Conservation (phyloP, 305 asterid species). For the Rubia tinctorum region DNA sequence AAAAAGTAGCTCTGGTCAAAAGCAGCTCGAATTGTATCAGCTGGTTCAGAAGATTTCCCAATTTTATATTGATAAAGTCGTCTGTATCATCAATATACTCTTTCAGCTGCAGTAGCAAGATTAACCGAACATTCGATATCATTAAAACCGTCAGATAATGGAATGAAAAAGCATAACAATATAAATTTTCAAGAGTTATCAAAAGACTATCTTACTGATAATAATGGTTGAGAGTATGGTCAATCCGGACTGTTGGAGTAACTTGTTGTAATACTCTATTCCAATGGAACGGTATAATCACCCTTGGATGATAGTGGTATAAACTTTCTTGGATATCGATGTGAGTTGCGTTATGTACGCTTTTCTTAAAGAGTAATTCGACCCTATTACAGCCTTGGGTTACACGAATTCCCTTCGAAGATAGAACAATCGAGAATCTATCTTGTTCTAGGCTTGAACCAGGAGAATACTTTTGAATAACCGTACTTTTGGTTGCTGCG, state of each 20-base stretch:
- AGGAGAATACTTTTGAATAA: no score
- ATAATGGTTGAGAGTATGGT: slow-evolving; percentile 87
- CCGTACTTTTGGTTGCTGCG: no score
- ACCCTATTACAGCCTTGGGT: no score
- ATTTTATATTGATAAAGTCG: slow-evolving; percentile 93
- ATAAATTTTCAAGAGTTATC: not conserved
- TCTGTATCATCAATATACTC: slow-evolving; percentile 98
- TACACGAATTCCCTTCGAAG: no score
- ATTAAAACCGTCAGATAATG: not conserved
- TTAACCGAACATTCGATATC: slow-evolving; percentile 12
- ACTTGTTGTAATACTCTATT: no score
- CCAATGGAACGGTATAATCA: no score
- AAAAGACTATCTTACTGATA: slow-evolving; percentile 57
- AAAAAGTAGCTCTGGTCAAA: slow-evolving; percentile 95
- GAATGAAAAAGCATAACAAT: not conserved
- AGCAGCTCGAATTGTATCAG: slow-evolving; percentile 89
- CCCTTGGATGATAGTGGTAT: no score
- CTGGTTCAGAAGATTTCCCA: slow-evolving; percentile 97
- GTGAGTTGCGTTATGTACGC: no score
- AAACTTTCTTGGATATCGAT: no score
- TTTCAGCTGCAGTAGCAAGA: slow-evolving; percentile 66
- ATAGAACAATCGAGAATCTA: no score
- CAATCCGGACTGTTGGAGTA: slow-evolving; percentile 78
- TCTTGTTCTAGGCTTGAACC: no score
- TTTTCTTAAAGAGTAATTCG: no score